Evolutionary conservation across 495 filamentous ascomycete species (phyloP), one percentile per base, ranked within the genome.

Genomic region (Cercophora scortea): DNA sequence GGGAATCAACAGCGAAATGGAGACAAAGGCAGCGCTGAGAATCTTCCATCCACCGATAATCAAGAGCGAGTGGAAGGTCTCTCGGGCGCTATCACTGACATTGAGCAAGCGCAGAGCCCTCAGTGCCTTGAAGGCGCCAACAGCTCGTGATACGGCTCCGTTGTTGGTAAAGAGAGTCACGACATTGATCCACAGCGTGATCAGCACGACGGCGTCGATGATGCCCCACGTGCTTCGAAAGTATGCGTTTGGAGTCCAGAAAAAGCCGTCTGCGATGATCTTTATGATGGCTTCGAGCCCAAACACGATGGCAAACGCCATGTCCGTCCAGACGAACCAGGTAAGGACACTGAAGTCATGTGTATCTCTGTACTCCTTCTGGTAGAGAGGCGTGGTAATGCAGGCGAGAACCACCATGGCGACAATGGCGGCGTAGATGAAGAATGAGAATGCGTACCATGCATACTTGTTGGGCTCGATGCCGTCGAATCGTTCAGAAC

Each of bases 81-180:
- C 86, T 62, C 91, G 82, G 36, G 93, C 94, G 61, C 89, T 96
- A 63, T 96, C 90, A 64, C 90, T 96, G 54, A 99, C 88, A 57
- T 96, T 97, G 56, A 99, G 79, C 25, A 99, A 71, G 42, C 93
- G 79, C 19, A 99, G 74, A 36, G 93, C 94, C 66, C 93, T 84
- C n/a, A 99, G 79, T 18, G 93, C 93, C 75, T 99, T 99, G 75
- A 99, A 97, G 32, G 94, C 93, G 42, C 93, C 93, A 47, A 99
- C 87, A 16, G 89, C 87, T 60, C 93, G 74, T 5, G 91, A 94
- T 45, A 96, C 82, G 43, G 82, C 82, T 42, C 87, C 89, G 50
- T 92, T 83, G 41, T 85, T 79, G 59, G 74, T 79, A 10, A 97
- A 71, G 6, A 90, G 85, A 12, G 91, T 89, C 35, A 82, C 72